phyloP scores from a whole-genome alignment of 148 eudicot species.

The Camellia sinensis region DNA sequence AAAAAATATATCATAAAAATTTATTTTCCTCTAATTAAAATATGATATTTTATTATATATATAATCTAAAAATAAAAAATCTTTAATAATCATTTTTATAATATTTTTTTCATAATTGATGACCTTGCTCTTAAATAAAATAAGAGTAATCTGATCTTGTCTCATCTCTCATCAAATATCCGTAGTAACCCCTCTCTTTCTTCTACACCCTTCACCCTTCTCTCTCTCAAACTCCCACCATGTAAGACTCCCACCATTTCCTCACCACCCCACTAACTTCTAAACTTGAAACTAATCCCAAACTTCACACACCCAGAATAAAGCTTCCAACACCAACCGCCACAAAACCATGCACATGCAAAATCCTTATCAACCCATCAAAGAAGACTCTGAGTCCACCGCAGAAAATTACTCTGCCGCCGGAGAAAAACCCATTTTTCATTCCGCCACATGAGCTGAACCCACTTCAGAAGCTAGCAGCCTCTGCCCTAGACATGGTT shows the following conservation, averaged over 20 bases:
- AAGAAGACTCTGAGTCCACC: background rate
- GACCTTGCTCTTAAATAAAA: no score
- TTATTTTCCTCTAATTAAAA: no score
- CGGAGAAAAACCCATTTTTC: background rate
- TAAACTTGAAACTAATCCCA: slow-evolving; percentile 1
- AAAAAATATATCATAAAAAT: no score
- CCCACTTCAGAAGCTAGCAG: slow-evolving; percentile 42
- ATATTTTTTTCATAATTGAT: no score
- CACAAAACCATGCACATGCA: background rate
- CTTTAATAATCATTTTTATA: no score
- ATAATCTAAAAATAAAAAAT: no score
- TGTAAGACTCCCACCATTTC: slow-evolving; percentile 10
- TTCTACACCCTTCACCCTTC: background rate
- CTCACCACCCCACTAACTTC: background rate
- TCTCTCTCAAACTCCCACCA: background rate
- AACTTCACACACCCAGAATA: background rate
- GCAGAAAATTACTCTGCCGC: background rate
- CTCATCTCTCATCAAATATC: no score
- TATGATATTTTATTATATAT: no score
- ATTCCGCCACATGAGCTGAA: slow-evolving; percentile 19
- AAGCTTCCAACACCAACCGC: background rate
- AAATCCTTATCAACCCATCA: slow-evolving; percentile 13
- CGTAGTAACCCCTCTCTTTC: background rate
- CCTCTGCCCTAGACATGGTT: slow-evolving; percentile 34
- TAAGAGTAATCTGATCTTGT: no score